Conservation (phyloP, 805 yeast genomes). For the Jamesozyma jinghongensis region DNA sequence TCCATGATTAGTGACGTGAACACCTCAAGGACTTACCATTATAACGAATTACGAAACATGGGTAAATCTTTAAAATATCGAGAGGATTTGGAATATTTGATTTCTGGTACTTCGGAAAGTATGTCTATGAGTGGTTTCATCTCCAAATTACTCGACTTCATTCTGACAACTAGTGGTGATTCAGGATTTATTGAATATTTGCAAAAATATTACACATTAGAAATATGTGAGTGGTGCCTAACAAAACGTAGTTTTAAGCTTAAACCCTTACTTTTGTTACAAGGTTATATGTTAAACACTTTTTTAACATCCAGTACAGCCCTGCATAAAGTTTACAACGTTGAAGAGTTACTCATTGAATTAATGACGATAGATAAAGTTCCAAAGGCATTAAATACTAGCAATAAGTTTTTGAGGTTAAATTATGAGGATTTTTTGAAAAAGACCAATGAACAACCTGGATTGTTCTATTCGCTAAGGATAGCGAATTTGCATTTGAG, state of each 20-base stretch:
- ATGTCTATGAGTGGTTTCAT: slow-evolving; percentile 3
- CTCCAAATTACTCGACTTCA: slow-evolving; percentile 19
- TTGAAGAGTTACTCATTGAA: background rate
- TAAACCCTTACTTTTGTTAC: slow-evolving; percentile 9
- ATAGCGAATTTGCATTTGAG: slow-evolving; percentile 5
- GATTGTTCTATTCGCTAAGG: slow-evolving; percentile 9
- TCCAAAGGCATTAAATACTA: background rate
- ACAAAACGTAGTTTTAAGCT: background rate
- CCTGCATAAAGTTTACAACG: background rate
- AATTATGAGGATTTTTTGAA: slow-evolving; percentile 18
- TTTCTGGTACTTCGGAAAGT: background rate
- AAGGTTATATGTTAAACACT: slow-evolving; percentile 9
- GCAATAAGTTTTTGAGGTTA: slow-evolving; percentile 12
- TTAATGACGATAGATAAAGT: background rate
- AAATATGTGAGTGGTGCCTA: slow-evolving; percentile 20
- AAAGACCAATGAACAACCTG: slow-evolving; percentile 6
- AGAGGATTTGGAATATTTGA: slow-evolving; percentile 32
- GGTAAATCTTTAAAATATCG: slow-evolving; percentile 30
- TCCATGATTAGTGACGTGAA: background rate
- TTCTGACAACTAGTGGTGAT: slow-evolving; percentile 14
- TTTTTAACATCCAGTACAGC: background rate
- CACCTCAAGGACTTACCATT: slow-evolving; percentile 10
- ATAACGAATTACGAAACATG: slow-evolving; percentile 23
- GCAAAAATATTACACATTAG: slow-evolving; percentile 10
- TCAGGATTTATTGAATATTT: slow-evolving; percentile 12